Evolutionary conservation across 345 rosid species (phyloP).

Genomic region (Arabidopsis suecica): DNA sequence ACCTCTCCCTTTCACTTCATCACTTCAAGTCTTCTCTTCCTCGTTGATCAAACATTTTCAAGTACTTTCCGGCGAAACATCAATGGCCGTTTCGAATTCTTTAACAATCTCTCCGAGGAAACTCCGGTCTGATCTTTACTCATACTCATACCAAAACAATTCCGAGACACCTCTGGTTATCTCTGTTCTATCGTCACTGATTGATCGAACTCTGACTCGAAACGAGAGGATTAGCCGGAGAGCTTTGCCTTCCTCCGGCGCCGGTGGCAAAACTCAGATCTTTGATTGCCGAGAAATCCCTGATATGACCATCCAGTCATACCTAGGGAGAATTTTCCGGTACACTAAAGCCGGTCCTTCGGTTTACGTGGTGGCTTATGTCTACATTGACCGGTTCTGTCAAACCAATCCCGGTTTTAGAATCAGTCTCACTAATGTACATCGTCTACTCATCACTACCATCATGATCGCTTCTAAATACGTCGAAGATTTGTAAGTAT

Average conservation of each 20-base stretch:
- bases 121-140: slow-evolving; percentile 85
- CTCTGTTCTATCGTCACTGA: slow-evolving; percentile 76
- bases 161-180: slow-evolving; percentile 77
- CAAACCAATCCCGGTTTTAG: slow-evolving; percentile 76
- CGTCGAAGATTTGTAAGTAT: slow-evolving; percentile 85
- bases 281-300: slow-evolving; percentile 78
- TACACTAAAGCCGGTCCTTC: slow-evolving; percentile 87
- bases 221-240: slow-evolving; percentile 65
- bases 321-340: slow-evolving; percentile 81
- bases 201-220: slow-evolving; percentile 71
- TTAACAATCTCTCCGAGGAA: slow-evolving; percentile 70
- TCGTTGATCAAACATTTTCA: slow-evolving; percentile 8
- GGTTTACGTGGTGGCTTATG: slow-evolving; percentile 86
- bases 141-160: slow-evolving; percentile 61
- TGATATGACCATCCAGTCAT: slow-evolving; percentile 75
- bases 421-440: slow-evolving; percentile 69
- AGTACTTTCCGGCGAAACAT: neutral
- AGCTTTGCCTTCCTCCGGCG: slow-evolving; percentile 23
- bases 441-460: slow-evolving; percentile 76
- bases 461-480: slow-evolving; percentile 93
- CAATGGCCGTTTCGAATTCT: slow-evolving; percentile 54
- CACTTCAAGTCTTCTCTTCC: slow-evolving; percentile 19
- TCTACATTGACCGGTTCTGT: slow-evolving; percentile 83
- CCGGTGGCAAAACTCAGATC: slow-evolving; percentile 42
- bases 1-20: slow-evolving; percentile 37